A percentile compares a stretch with the other conserved stretches of the same genome.
phyloP scores from a whole-genome alignment of 495 filamentous ascomycete genomes.

The Xylaria intraflava region DNA sequence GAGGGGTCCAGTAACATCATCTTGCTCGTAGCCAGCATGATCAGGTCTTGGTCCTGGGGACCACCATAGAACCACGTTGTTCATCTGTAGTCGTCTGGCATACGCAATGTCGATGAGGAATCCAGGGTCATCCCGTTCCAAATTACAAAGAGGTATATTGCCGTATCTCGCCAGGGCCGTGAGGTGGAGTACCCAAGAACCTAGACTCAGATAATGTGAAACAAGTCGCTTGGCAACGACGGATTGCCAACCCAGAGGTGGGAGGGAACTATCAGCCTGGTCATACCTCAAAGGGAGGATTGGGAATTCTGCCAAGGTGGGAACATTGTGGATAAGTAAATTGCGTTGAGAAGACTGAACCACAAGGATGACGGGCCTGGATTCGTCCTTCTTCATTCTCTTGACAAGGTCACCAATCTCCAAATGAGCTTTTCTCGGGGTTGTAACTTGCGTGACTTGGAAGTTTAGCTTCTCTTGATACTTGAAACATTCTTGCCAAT shows the following conservation, averaged over 20 bases:
- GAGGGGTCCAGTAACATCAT: conserved; percentile 75
- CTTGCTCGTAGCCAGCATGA: conserved; percentile 92
- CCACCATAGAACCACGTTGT: conserved; percentile 98
- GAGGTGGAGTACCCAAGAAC: conserved; percentile 85
- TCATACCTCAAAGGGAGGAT: conserved; percentile 75
- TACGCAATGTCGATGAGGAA: conserved; percentile 96
- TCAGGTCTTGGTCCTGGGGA: conserved; percentile 78
- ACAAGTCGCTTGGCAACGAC: conserved; percentile 83
- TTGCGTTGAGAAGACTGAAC: conserved; percentile 84
- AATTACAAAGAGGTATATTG: conserved; percentile 88
- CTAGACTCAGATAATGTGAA: conserved; percentile 81
- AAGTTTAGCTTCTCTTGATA: conserved; percentile 88
- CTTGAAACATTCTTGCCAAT: conserved; percentile 70
- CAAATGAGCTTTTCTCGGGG: conserved; percentile 76
- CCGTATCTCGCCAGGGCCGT: conserved; percentile 84
- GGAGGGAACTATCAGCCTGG: conserved; percentile 74
- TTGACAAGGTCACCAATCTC: conserved; percentile 80
- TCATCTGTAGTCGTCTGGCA: conserved; percentile 80
- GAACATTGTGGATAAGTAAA: conserved; percentile 75
- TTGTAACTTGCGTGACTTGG: conserved; percentile 79
- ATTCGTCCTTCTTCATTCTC: conserved; percentile 79
- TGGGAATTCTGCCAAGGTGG: conserved; percentile 78
- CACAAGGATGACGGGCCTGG: conserved; percentile 69
- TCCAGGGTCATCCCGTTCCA: conserved; percentile 87
- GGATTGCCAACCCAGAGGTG: conserved; percentile 87